Evolutionary conservation across 106 monocot genomes (phyloP), one percentile per base, ranked within the genome.

Genomic region (Phalaenopsis equestris): DNA sequence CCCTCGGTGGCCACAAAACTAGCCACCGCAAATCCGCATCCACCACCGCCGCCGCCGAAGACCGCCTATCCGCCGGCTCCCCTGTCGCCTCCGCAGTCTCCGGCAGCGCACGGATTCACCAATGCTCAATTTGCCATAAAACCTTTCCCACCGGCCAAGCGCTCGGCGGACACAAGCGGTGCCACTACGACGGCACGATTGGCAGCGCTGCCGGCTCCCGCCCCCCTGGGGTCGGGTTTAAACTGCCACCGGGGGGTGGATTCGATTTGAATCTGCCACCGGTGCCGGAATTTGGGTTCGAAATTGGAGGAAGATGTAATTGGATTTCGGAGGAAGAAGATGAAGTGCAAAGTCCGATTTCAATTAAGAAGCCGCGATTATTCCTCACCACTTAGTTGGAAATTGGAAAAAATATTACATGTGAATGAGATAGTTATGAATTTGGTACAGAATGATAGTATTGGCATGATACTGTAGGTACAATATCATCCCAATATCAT

Each of bases 221-320:
- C 67, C 15, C 12, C 24, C 72, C 49, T 46, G 12, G 24, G 1
- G 48, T 76, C 11, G 91, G 88, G n/a, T n/a, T n/a, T n/a, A n/a
- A n/a, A n/a, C 78, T 1, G 84, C 67, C 15, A 21, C 24, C 72
- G 76, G n/a, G 12, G 24, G 1, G 48, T 76, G 30, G 30, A 30
- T 30, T 30, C 12, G 91, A 91, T 70, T 67, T 91, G 65, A 91
- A 91, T 80, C 21, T 88, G 41, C 91, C 91, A 43, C 86, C 91
- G 39, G 24, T 47, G 79, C 83, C 89, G 75, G 86, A 89, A 65
- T 75, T 79, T 0, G 83, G 15, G 6, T 61, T 83, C 17, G 83
- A 78, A 0, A 42, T 64, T 55, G 55, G 75, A 2, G 15, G 65
- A 23, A 47, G 75, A 67, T 9, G 80, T 16, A 65, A 65, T 65